Conservation (phyloP, 1,284 basidiomycete genomes). For the Boletus mariae region DNA sequence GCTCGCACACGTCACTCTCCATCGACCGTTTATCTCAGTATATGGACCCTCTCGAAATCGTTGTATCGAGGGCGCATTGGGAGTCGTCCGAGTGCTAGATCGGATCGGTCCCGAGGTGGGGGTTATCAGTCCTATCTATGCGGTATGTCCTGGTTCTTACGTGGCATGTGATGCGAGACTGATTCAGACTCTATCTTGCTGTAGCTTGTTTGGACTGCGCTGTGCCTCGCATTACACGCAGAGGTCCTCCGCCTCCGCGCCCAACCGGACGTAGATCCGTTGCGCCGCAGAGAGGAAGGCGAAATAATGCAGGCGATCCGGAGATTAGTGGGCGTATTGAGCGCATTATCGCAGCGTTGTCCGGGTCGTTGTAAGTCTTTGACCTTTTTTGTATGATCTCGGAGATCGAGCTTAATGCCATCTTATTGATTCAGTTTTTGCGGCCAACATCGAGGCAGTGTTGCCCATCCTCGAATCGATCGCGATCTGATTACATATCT, state of each 20-base stretch:
- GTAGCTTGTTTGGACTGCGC: slow-evolving; percentile 25
- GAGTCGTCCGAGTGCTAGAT: slow-evolving; percentile 16
- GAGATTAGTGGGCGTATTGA: slow-evolving; percentile 14
- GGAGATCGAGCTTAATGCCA: neutral
- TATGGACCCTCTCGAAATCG: slow-evolving; percentile 27
- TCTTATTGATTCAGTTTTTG: slow-evolving; percentile 17
- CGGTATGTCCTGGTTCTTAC: slow-evolving; percentile 7
- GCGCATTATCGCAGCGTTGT: slow-evolving; percentile 16
- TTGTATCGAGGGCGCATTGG: slow-evolving; percentile 27
- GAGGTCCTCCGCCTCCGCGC: slow-evolving; percentile 20
- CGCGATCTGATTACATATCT: neutral
- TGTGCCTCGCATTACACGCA: slow-evolving; percentile 22
- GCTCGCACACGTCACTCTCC: slow-evolving; percentile 38
- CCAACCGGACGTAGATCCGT: neutral
- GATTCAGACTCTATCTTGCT: neutral
- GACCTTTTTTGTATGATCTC: neutral
- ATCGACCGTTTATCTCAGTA: slow-evolving; percentile 29
- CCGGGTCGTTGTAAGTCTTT: slow-evolving; percentile 19
- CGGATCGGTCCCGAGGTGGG: slow-evolving; percentile 4
- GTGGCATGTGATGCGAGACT: neutral
- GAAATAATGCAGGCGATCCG: slow-evolving; percentile 18
- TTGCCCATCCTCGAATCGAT: slow-evolving; percentile 27
- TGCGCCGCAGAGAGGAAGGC: slow-evolving; percentile 7
- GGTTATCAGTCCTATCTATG: slow-evolving; percentile 15
- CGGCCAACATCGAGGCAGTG: slow-evolving; percentile 25